phyloP scores from a whole-genome alignment of 140 eudicot species.

The Senecio squalidus region DNA sequence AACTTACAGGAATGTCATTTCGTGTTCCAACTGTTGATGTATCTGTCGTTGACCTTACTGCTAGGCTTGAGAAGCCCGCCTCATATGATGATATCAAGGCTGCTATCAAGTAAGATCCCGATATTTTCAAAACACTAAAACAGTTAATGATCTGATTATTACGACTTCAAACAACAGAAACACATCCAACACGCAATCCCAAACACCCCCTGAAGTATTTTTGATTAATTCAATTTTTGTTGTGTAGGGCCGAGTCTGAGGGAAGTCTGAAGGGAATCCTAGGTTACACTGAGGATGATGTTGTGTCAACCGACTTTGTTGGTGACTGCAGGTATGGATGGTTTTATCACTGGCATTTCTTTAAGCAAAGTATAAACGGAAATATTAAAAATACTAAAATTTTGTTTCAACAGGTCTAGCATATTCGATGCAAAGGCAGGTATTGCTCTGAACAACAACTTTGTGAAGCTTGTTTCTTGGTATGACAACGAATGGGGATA shows the following conservation, averaged over 20 bases:
- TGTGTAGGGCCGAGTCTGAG: conserved; percentile 55
- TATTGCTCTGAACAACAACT: conserved; percentile 68
- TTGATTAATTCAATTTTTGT: not conserved
- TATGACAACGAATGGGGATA: conserved; percentile 96
- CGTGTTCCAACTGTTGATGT: conserved; percentile 90
- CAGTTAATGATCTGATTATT: too few relatives aligned
- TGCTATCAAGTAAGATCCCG: conserved; percentile 56
- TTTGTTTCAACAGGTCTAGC: conserved; percentile 56
- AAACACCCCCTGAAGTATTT: too few relatives aligned
- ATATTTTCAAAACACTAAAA: not conserved
- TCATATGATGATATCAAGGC: conserved; percentile 79
- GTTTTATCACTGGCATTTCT: not conserved
- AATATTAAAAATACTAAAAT: not conserved
- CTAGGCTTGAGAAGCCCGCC: conserved; percentile 73
- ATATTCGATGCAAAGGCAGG: conserved; percentile 89
- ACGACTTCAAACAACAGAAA: too few relatives aligned
- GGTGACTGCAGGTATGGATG: conserved; percentile 61
- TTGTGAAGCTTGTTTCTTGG: conserved; percentile 91
- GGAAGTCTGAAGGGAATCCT: conserved; percentile 77
- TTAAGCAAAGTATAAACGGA: not conserved
- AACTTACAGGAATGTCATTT: conserved; percentile 87
- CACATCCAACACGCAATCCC: too few relatives aligned
- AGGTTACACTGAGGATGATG: conserved; percentile 92
- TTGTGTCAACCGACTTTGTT: conserved; percentile 73
- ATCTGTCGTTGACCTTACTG: conserved; percentile 87